Evolutionary conservation across 177 flowering plant genomes (phyloP).

Genomic region (Telopea speciosissima): DNA sequence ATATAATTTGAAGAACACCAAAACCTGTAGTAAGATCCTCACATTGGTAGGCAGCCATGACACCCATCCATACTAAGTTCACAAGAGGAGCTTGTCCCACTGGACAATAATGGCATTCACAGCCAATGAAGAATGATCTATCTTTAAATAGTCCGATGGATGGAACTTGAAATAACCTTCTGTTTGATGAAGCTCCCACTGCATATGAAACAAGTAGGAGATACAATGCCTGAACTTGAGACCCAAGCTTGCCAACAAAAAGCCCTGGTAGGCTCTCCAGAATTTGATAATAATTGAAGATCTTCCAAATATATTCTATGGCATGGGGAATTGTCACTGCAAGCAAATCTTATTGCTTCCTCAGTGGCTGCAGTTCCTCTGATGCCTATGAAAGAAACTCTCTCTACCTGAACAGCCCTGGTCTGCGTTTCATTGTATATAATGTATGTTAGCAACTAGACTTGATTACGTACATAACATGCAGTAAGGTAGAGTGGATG

Average conservation of each 20-base stretch:
- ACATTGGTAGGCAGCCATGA: not conserved
- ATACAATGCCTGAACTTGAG: slow-evolving; percentile 46
- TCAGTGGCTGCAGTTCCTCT: slow-evolving; percentile 77
- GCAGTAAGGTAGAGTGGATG: too few relatives aligned
- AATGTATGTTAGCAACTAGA: slow-evolving; percentile 3
- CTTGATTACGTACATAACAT: not conserved
- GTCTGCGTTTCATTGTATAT: slow-evolving; percentile 44
- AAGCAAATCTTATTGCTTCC: slow-evolving; percentile 65
- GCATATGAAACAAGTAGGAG: slow-evolving; percentile 50
- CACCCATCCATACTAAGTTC: not conserved
- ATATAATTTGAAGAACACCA: not conserved
- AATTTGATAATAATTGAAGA: slow-evolving; percentile 37
- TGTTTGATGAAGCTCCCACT: slow-evolving; percentile 26
- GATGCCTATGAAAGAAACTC: slow-evolving; percentile 49
- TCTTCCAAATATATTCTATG: slow-evolving; percentile 54
- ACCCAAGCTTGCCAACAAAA: slow-evolving; percentile 81
- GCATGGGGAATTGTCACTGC: slow-evolving; percentile 80
- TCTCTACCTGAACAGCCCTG: slow-evolving; percentile 47
- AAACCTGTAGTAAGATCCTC: not conserved
- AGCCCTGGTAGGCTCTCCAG: slow-evolving; percentile 34
- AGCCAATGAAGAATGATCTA: not conserved
- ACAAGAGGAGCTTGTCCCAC: not conserved
- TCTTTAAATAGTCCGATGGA: slow-evolving; percentile 14
- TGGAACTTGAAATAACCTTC: slow-evolving; percentile 13
- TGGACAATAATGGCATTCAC: not conserved